Base-by-base conservation (phyloP, 352 stramenopile species). In the Paralagenidium karlingii region DNA sequence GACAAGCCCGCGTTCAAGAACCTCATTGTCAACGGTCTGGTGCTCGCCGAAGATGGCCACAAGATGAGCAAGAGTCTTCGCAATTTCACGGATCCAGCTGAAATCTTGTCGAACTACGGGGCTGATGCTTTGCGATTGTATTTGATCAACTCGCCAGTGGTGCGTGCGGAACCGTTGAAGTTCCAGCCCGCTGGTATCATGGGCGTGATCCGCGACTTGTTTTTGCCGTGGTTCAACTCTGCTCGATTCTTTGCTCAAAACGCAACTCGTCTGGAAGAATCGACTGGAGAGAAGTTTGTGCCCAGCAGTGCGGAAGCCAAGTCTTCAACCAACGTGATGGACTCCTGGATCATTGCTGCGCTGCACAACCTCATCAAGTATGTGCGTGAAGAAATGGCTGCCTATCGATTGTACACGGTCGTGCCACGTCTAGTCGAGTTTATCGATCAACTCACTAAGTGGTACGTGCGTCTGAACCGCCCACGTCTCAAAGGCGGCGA, bases 11-110 rank as follows among this genome's bases (percentile, higher is more conserved):
- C 96, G 24, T 99, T 99, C 66, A 97, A 99, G 62, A 99, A 99
- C 71, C 54, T 99, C 15, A 98, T 99, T 55, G 91, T 98, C 13
- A 99, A 99, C 60, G 96, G 96, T 13, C 79, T 99, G 20, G 96
- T 99, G 25, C 66, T 99, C n/a, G 96, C 96, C 8, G 81, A 87
- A 37, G 96, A 99, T 51, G 95, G 95, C 20, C 97, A 98, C 58
- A 99, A 99, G 76, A 99, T 99, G 96, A 98, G 85, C 50, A 99
- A 99, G 68, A 83, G 95, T 48, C 68, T 99, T 6, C 98, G 98
- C 54, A 99, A 99, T 67, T 99, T 97, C 54, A 93, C 96, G 8
- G 92, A 98, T 62, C 90, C 79, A 5, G 43, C 84, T 19, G 75
- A 88, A 41, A 95, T 99, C 22, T 80, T 99, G 39, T 59, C 94